Evolutionary conservation across 495 filamentous ascomycete genomes (phyloP).

Genomic region (Letharia columbiana): DNA sequence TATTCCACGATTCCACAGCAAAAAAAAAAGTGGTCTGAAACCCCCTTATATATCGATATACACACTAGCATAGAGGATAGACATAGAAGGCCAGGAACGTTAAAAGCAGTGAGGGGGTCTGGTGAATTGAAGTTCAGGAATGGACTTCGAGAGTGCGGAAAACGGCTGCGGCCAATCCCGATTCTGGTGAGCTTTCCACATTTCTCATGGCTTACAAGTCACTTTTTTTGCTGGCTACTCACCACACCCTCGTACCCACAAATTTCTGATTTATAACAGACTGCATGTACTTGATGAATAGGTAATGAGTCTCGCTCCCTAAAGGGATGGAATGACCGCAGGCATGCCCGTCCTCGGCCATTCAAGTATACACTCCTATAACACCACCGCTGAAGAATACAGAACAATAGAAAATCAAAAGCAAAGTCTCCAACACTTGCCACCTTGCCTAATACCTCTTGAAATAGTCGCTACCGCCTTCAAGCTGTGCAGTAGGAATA

Average conservation of each 20-base stretch:
- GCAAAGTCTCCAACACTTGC: not conserved
- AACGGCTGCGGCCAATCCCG: too few relatives aligned
- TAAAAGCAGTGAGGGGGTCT: too few relatives aligned
- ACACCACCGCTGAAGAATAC: slow-evolving; percentile 24
- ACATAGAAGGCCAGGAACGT: too few relatives aligned
- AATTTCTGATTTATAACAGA: not conserved
- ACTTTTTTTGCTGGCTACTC: too few relatives aligned
- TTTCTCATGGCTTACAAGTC: too few relatives aligned
- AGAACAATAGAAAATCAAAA: slow-evolving; percentile 2
- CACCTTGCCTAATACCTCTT: slow-evolving; percentile 13
- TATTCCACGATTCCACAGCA: too few relatives aligned
- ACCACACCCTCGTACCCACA: not conserved
- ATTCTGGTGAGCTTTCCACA: too few relatives aligned
- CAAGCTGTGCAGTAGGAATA: slow-evolving; percentile 30
- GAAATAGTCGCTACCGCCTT: slow-evolving; percentile 28
- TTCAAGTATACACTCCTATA: slow-evolving; percentile 11
- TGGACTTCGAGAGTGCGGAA: too few relatives aligned
- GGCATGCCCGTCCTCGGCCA: not conserved
- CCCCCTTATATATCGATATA: too few relatives aligned
- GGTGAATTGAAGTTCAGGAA: too few relatives aligned
- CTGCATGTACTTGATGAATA: not conserved
- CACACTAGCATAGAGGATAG: too few relatives aligned
- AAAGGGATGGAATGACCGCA: not conserved
- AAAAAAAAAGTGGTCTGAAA: too few relatives aligned
- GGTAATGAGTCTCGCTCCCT: not conserved